phyloP scores from a whole-genome alignment of 495 filamentous ascomycete genomes.

The Wilcoxina mikolae region DNA sequence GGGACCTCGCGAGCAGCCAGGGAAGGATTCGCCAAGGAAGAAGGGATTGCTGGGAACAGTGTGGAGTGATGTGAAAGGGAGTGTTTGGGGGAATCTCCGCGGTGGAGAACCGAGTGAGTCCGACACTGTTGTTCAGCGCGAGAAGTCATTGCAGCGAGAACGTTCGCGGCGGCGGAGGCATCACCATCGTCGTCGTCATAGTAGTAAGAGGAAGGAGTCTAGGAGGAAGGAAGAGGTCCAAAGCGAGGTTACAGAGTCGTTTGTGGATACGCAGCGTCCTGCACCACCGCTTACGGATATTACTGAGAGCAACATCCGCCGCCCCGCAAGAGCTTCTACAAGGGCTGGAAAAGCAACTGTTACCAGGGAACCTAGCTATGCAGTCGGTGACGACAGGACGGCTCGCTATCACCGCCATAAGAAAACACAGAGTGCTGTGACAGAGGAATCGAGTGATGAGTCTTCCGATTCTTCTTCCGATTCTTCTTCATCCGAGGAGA shows the following conservation, averaged over 20 bases:
- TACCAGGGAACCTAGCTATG: constrained; percentile 1
- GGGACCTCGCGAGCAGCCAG: constrained; percentile 13
- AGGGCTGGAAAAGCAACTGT: background rate
- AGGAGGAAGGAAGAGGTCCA: background rate
- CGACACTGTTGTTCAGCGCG: constrained; percentile 6
- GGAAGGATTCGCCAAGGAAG: constrained; percentile 2
- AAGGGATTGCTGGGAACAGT: constrained; percentile 15
- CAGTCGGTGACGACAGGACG: constrained; percentile 4
- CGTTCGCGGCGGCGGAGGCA: background rate
- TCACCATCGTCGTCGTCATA: background rate
- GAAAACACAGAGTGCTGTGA: constrained; percentile 3
- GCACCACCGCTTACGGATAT: constrained; percentile 3
- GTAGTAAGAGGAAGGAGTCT: background rate
- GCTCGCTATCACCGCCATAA: constrained; percentile 5
- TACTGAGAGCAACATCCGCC: background rate
- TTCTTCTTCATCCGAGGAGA: background rate
- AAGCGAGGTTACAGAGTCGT: background rate
- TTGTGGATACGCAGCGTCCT: background rate
- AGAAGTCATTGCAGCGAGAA: constrained; percentile 2
- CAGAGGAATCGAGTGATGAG: constrained; percentile 1
- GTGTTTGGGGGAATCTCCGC: constrained; percentile 22
- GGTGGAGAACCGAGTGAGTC: constrained; percentile 11
- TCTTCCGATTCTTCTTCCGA: constrained; percentile 15
- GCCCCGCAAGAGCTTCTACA: background rate
- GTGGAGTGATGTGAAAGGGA: constrained; percentile 17